These are phyloP conservation scores for Hanseniaspora uvarum DNA, from an alignment of 1,139 yeast species.

Conservation along the genomic window DNA sequence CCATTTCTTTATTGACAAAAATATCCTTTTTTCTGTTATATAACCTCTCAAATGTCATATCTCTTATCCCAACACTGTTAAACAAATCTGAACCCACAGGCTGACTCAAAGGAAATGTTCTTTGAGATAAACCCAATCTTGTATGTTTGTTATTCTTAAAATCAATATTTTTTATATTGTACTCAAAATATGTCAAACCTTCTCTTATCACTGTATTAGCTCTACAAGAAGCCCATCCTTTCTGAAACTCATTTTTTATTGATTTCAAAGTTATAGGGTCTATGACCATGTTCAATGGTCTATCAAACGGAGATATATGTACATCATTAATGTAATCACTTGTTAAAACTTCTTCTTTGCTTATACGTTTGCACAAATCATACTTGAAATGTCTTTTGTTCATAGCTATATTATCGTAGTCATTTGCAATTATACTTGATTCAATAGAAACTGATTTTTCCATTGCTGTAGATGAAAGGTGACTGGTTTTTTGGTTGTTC, in stretches of 20 bases:
- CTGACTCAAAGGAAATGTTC: slow-evolving; percentile 84
- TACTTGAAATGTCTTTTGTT: slow-evolving; percentile 76
- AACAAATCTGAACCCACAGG: slow-evolving; percentile 95
- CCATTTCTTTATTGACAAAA: slow-evolving; percentile 17
- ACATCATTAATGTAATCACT: slow-evolving; percentile 19
- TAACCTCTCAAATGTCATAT: slow-evolving; percentile 65
- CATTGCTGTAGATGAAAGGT: neutral
- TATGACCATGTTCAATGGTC: slow-evolving; percentile 20
- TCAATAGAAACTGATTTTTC: slow-evolving; percentile 5
- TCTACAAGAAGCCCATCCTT: slow-evolving; percentile 77
- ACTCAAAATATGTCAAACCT: slow-evolving; percentile 73
- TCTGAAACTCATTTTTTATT: slow-evolving; percentile 35
- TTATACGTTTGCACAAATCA: slow-evolving; percentile 66
- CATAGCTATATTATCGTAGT: slow-evolving; percentile 63
- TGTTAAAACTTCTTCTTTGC: slow-evolving; percentile 41
- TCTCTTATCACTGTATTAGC: slow-evolving; percentile 67
- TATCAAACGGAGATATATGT: slow-evolving; percentile 19
- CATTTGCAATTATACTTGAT: neutral
- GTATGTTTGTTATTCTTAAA: slow-evolving; percentile 44
- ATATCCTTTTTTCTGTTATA: slow-evolving; percentile 36
- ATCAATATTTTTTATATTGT: slow-evolving; percentile 28
- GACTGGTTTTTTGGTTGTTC: neutral
- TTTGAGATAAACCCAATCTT: slow-evolving; percentile 67
- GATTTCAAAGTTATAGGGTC: slow-evolving; percentile 3
- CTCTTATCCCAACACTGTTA: slow-evolving; percentile 75